Conservation (phyloP, 2,329 filamentous ascomycete genomes). For the Plectosphaerella sp. region DNA sequence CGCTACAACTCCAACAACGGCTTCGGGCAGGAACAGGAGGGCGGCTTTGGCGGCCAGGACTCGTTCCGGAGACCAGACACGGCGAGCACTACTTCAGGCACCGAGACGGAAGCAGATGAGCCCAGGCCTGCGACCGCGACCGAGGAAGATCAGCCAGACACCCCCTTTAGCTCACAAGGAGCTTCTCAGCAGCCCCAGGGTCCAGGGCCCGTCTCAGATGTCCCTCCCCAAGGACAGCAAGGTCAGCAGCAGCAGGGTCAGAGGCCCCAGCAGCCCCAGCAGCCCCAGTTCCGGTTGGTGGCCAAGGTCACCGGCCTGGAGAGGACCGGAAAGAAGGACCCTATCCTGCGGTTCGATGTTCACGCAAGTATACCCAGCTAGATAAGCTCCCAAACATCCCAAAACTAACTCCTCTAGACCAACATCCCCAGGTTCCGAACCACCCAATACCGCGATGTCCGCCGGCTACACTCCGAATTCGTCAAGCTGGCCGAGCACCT, state of each 20-base stretch:
- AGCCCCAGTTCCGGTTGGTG: constrained; percentile 78
- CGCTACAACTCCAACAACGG: constrained; percentile 41
- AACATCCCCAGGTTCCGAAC: constrained; percentile 98
- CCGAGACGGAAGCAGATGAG: constrained; percentile 32
- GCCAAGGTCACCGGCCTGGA: constrained; percentile 94
- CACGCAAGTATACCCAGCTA: constrained; percentile 59
- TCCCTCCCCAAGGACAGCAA: neutral
- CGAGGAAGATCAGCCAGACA: neutral
- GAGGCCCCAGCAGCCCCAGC: constrained; percentile 52
- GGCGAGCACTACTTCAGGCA: constrained; percentile 39
- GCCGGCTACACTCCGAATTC: constrained; percentile 92
- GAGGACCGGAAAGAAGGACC: constrained; percentile 90
- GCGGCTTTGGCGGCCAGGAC: constrained; percentile 29
- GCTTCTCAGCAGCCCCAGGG: neutral
- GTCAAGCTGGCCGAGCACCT: constrained; percentile 93
- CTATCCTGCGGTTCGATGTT: constrained; percentile 90
- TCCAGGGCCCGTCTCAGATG: constrained; percentile 11
- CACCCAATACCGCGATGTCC: constrained; percentile 96
- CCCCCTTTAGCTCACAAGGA: neutral
- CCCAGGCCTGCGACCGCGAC: constrained; percentile 10
- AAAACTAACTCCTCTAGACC: constrained; percentile 54
- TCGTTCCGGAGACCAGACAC: constrained; percentile 42
- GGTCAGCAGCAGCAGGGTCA: constrained; percentile 25
- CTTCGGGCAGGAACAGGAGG: constrained; percentile 29
- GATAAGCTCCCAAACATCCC: neutral